Percentiles rank a stretch among this genome's conserved stretches.
These are phyloP conservation scores for Spinellus fusiger DNA, from an alignment of 192 early-diverging fungal genomes.

Conservation along the genomic window DNA sequence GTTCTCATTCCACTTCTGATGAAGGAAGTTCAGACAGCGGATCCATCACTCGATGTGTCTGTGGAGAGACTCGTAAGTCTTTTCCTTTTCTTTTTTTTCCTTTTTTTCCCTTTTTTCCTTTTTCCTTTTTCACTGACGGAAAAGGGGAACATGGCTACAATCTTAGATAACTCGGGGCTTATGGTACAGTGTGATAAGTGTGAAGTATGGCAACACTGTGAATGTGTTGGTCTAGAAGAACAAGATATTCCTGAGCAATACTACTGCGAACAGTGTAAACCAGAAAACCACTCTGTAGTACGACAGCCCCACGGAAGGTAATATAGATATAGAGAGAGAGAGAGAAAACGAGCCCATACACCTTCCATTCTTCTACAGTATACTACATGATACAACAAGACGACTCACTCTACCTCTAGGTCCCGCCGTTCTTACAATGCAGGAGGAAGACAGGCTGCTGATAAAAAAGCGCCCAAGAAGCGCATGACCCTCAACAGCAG, in stretches of 20 bases:
- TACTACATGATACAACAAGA: slow-evolving; percentile 6
- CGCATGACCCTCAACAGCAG: slow-evolving; percentile 50
- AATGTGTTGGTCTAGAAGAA: slow-evolving; percentile 80
- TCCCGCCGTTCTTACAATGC: neutral
- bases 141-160: neutral
- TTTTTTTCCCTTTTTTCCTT: slow-evolving; percentile 5
- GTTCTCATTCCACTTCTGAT: slow-evolving; percentile 18
- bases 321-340: slow-evolving; percentile 18
- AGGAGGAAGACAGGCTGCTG: slow-evolving; percentile 1
- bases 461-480: slow-evolving; percentile 43
- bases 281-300: slow-evolving; percentile 70
- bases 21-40: slow-evolving; percentile 43
- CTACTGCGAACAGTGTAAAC: slow-evolving; percentile 87
- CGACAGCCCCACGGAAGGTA: slow-evolving; percentile 34
- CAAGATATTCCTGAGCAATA: slow-evolving; percentile 83
- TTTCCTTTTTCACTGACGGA: no score
- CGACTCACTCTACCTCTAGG: neutral
- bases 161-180: slow-evolving; percentile 51
- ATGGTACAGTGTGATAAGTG: slow-evolving; percentile 96
- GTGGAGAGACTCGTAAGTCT: slow-evolving; percentile 45
- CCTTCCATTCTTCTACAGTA: no score
- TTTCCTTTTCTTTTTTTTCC: neutral
- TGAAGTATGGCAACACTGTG: slow-evolving; percentile 90
- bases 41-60: slow-evolving; percentile 47
- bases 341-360: no score